A percentile compares a stretch with the other conserved stretches of the same genome.
These are phyloP conservation scores for Sarocladium kiliense DNA, from an alignment of 2,329 filamentous ascomycete species.

Conservation along the genomic window DNA sequence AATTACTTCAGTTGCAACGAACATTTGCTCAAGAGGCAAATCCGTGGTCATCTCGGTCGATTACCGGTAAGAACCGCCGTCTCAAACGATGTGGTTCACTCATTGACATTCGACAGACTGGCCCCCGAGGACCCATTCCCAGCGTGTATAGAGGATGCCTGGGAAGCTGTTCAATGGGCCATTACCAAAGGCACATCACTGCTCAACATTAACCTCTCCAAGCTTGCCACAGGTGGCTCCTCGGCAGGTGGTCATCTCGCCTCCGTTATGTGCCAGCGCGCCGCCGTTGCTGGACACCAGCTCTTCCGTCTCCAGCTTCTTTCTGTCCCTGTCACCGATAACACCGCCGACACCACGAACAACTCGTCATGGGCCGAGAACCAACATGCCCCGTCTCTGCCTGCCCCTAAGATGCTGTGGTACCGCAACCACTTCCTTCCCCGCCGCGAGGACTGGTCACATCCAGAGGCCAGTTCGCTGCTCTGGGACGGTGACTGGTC, in stretches of 20 bases:
- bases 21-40: conserved; percentile 43
- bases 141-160: conserved; percentile 51
- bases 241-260: conserved; percentile 50
- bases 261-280: conserved; percentile 46
- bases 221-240: conserved; percentile 16
- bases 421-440: conserved; percentile 55
- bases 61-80: conserved; percentile 37
- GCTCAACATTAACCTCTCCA: conserved; percentile 33
- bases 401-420: conserved; percentile 55
- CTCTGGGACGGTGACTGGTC: conserved; percentile 46
- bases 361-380: conserved; percentile 45
- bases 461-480: conserved; percentile 50
- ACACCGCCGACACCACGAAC: conserved; percentile 37
- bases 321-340: conserved; percentile 53
- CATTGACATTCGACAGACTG: conserved; percentile 30
- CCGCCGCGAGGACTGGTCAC: conserved; percentile 34
- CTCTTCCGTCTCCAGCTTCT: conserved; percentile 40
- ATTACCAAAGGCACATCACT: conserved; percentile 19
- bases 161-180: conserved; percentile 48
- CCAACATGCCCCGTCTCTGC: conserved; percentile 45
- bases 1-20: conserved; percentile 36
- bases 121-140: conserved; percentile 53
- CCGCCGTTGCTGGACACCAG: conserved; percentile 28
- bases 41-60: conserved; percentile 52
- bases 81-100: too few species aligned